Base-by-base conservation (phyloP, 2,329 filamentous ascomycete genomes). In the Macrophomina pseudophaseolina region DNA sequence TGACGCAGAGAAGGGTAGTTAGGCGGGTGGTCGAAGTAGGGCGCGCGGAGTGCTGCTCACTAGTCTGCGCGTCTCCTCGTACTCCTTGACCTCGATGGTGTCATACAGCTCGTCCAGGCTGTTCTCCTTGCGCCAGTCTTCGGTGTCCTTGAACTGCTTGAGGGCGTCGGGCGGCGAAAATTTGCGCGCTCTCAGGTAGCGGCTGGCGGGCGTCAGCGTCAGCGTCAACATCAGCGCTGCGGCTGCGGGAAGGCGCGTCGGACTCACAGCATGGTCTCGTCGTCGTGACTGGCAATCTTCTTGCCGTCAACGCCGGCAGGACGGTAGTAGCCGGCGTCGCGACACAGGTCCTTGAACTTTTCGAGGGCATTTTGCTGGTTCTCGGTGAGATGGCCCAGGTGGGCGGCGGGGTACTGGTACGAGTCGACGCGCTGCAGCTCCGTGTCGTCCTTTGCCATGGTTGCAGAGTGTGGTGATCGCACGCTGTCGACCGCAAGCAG, bases 141-240 rank as follows among this genome's bases (percentile, higher is more conserved):
- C 93, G 0, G 93, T 97, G 65, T 93, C 91, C 73, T 90, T 89
- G 81, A 97, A 97, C 80, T 97, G 94, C 67, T 82, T 85, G 76
- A 90, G 90, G 12, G 94, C 94, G 71, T 94, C 93, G 71, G 88
- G 80, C 9, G 92, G 86, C 33, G 90, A 82, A 83, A 94, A 97
- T 78, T 89, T 91, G 66, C 94, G 88, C 40, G 94, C 94, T 73
- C 94, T 91, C 60, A 97, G 84, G 78, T 91, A 97, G 68, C 94
- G 92, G 69, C 92, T 95, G 69, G 32, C 49, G 51, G 64, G 59
- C 60, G 46, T 51, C 53, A 52, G 64, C 46, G 42, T 2, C 6
- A 5, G 28, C 14, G 40, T n/a, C 28, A 33, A n/a, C 23, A 44
- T 12, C 59, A 48, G 28, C 63, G 68, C 62, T 1, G 23, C 23